Evolutionary conservation across 139 green algal genomes (phyloP), one percentile per base, ranked within the genome.

Genomic region (Haematococcus lacustris): DNA sequence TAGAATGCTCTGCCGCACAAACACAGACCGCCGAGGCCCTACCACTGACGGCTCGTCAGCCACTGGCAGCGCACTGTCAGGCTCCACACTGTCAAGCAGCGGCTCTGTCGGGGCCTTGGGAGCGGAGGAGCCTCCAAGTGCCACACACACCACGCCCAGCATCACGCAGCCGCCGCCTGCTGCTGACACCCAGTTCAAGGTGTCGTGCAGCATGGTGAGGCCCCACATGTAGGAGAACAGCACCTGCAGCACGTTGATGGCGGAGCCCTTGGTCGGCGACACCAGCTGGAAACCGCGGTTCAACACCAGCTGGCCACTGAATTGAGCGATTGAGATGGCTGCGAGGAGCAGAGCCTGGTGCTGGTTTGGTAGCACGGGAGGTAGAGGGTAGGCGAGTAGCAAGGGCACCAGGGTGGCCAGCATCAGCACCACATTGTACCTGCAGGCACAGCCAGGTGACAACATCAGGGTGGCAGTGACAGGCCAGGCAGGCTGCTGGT

Each of bases 241-340:
- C 38, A 83, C 78, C 72, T 83, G 78, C 51, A 79, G 41, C 69
- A 79, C 69, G 43, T 83, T 83, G 63, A 83, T 77, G 32, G 78
- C 73, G 0, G 70, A 75, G n/a, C 78, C 78, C 17, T 73, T 69
- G 0, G 73, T 83, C 38, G 81, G 76, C 28, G 82, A 76, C 53
- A 87, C 71, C 35, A 89, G 73, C 64, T 89, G 83, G 63, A 91
- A 87, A 4, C 80, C 83, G 2, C 83, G 66, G 68, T 81, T 87
- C n/a, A 89, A 67, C 38, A 86, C 70, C 28, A 89, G n/a, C 57
- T 89, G 78, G 3, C 69, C 84, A 0, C 38, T 17, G 40, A 87
- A 87, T 33, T 76, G 78, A 2, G 66, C 70, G 1, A 68, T 1
- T 1, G 64, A 65, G 39, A 91, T 62, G 1, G 5, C 51, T 39